Evolutionary conservation across 208 protist species (phyloP).

Genomic region (Crithidia thermophila): DNA sequence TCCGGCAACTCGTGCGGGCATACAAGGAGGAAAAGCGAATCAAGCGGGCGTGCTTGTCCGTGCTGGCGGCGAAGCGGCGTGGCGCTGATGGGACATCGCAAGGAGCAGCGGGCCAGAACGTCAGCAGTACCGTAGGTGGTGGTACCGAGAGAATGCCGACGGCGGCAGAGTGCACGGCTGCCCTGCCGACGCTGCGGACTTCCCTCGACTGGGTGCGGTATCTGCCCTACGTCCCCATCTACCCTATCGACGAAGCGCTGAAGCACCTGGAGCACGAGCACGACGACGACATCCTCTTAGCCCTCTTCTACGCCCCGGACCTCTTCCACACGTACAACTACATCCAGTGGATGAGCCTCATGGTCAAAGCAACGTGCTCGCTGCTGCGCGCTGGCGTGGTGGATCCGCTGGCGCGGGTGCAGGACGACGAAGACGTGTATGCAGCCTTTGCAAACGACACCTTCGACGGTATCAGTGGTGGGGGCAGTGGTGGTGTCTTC

Average conservation of each 20-base stretch:
- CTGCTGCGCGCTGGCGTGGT: conserved; percentile 21
- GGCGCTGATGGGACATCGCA: not conserved
- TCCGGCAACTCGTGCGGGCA: conserved; percentile 11
- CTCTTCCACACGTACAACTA: conserved; percentile 62
- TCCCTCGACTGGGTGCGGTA: conserved; percentile 37
- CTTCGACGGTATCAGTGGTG: too few species aligned
- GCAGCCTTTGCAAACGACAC: not conserved
- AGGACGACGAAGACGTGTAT: conserved; percentile 15
- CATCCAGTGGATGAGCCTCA: conserved; percentile 42
- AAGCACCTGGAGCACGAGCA: conserved; percentile 30
- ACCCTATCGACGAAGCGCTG: conserved; percentile 27
- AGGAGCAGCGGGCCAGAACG: not conserved
- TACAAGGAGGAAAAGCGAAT: conserved; percentile 29
- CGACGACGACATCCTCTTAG: conserved; percentile 36
- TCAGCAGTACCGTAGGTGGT: not conserved
- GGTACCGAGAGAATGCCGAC: not conserved
- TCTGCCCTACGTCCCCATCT: conserved; percentile 28
- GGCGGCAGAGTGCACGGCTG: not conserved
- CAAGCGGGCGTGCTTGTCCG: conserved; percentile 16
- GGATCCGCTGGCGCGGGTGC: conserved; percentile 16
- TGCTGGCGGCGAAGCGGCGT: not conserved
- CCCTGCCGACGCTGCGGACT: conserved; percentile 2
- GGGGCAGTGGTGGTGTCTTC: too few species aligned
- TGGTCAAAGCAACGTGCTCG: conserved; percentile 29
- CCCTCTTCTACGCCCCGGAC: conserved; percentile 64